A percentile compares a stretch with the other conserved stretches of the same genome.
These are phyloP conservation scores for Lentinus tigrinus DNA, from an alignment of 768 basidiomycete genomes.

Conservation along the genomic window DNA sequence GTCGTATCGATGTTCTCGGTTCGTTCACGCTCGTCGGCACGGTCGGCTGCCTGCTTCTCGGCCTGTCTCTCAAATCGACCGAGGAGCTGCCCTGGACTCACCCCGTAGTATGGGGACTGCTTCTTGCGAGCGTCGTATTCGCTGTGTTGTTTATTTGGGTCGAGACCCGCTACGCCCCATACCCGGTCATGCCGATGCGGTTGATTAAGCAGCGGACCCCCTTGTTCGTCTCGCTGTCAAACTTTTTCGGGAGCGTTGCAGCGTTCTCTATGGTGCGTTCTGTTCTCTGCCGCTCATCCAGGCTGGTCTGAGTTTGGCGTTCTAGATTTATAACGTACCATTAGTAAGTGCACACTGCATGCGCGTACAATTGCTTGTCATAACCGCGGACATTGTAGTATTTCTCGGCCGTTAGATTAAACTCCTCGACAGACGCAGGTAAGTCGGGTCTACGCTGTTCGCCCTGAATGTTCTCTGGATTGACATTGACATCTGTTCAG, in stretches of 20 bases:
- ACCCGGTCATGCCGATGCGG: constrained; percentile 89
- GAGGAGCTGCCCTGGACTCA: constrained; percentile 78
- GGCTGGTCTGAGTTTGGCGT: not conserved
- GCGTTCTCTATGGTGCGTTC: constrained; percentile 73
- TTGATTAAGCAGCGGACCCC: constrained; percentile 78
- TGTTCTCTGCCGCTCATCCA: constrained; percentile 3
- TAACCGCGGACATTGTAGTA: constrained; percentile 44
- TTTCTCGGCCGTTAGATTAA: constrained; percentile 77
- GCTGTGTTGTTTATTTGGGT: constrained; percentile 66
- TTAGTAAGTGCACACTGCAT: constrained; percentile 46
- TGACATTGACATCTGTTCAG: constrained; percentile 34
- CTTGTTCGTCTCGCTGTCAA: constrained; percentile 75
- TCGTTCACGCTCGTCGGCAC: constrained; percentile 74
- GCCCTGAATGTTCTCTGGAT: not conserved
- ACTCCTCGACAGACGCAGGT: constrained; percentile 72
- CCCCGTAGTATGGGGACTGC: constrained; percentile 66
- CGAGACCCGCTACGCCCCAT: constrained; percentile 74
- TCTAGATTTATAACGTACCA: constrained; percentile 81
- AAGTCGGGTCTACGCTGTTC: constrained; percentile 25
- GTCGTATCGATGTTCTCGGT: constrained; percentile 83
- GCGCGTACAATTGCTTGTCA: constrained; percentile 2
- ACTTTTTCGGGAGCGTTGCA: constrained; percentile 73
- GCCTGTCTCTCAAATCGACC: constrained; percentile 73
- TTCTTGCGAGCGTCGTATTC: constrained; percentile 56
- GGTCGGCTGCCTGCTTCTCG: constrained; percentile 71